Evolutionary conservation across 1,139 yeast species (phyloP).

Genomic region (Meyerozyma carpophila): DNA sequence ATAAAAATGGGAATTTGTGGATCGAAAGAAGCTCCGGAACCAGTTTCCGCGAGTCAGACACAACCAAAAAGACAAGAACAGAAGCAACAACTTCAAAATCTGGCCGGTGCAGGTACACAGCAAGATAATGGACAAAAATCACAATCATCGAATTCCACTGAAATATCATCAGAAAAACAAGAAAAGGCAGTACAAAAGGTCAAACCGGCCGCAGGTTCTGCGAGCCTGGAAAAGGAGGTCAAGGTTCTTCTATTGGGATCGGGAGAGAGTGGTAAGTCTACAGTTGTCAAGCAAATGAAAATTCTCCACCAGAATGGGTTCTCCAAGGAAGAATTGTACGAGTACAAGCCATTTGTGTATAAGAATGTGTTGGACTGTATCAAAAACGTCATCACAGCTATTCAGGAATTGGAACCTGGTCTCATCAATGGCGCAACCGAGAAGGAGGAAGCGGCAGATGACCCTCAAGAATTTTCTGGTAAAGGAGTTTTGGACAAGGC

Average conservation of each 20-base stretch:
- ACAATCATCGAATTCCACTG: slow-evolving; percentile 1
- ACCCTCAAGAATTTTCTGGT: slow-evolving; percentile 10
- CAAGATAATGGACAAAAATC: not conserved
- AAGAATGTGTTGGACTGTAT: slow-evolving; percentile 66
- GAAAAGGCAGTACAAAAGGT: not conserved
- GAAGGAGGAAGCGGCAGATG: slow-evolving; percentile 1
- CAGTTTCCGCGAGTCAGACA: not conserved
- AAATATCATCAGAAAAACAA: not conserved
- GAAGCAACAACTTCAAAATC: not conserved
- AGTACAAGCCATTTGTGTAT: slow-evolving; percentile 65
- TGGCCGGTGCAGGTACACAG: slow-evolving; percentile 1
- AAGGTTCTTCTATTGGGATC: slow-evolving; percentile 68
- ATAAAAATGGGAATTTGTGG: not conserved
- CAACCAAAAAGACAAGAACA: not conserved
- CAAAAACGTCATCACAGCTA: slow-evolving; percentile 53
- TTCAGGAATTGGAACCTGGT: slow-evolving; percentile 45
- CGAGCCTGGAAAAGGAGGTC: slow-evolving; percentile 33
- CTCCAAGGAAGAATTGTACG: slow-evolving; percentile 54
- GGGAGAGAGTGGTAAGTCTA: slow-evolving; percentile 77
- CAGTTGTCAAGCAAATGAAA: slow-evolving; percentile 70
- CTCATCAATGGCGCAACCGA: slow-evolving; percentile 28
- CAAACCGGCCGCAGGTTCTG: slow-evolving; percentile 1
- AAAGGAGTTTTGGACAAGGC: slow-evolving; percentile 24
- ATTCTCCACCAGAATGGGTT: slow-evolving; percentile 71
- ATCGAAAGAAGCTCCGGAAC: not conserved